Base-by-base conservation (phyloP, 1,284 basidiomycete species). In the Moniliophthora roreri region DNA sequence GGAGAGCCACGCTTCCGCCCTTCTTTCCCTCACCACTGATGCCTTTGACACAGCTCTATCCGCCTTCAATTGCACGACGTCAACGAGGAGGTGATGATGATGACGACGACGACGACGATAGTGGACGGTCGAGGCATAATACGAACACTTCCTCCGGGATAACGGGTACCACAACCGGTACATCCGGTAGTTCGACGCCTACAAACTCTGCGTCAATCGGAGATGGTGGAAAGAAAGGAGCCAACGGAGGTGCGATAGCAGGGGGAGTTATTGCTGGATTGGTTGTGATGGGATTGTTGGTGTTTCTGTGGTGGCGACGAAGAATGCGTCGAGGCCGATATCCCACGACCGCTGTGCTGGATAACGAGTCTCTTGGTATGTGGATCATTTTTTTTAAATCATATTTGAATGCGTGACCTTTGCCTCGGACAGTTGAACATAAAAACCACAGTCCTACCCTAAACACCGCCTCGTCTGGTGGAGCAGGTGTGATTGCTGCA, bases 251-350 rank as follows among this genome's bases (percentile, higher is more conserved):
- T n/a, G 53, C 53, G 7, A 41, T 54, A 20, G 53, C 53, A 11
- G 53, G 48, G 11, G 53, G 53, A 8, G 36, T 54, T 35, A 54
- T 54, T 26, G 49, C 32, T 21, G 53, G 35, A 5, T 28, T 54
- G 6, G 16, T 50, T 10, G 44, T 38, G 21, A 15, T 51, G 7
- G 53, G 49, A 15, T n/a, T 51, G 11, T 16, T 55, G 36, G 36
- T 23, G 21, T 55, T 45, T 26, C 38, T 49, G 49, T 51, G 44
- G 39, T 47, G 44, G 38, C 48, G 49, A 28, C 7, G 35, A n/a
- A 46, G 21, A 15, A 37, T 35, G 16, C 40, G 26, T 18, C 40
- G 51, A 18, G n/a, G 40, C 20, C 34, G 46, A 42, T 42, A n/a
- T n/a, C n/a, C n/a, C n/a, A n/a, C 48, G 2, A 50, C 34, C 8